Percentiles rank a stretch among this genome's conserved stretches.
Evolutionary conservation across 2,329 filamentous ascomycete genomes (phyloP).

Genomic region (Microcyclospora pomicola): DNA sequence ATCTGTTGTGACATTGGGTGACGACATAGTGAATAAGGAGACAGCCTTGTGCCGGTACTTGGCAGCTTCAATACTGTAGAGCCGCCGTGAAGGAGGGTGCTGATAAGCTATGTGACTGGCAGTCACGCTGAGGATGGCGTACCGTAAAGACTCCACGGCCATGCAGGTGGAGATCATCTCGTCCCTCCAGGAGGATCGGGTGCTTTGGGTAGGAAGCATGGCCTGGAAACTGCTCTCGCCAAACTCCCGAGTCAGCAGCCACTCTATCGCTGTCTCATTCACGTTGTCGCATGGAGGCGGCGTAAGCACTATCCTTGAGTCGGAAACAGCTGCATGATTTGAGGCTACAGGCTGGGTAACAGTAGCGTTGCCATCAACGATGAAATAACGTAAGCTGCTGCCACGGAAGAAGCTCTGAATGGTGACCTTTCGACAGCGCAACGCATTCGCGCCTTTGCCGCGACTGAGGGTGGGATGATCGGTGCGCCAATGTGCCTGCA

Average conservation of each 20-base stretch:
- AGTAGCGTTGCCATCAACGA: too few species aligned
- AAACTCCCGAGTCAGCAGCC: background rate
- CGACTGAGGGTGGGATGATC: background rate
- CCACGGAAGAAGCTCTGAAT: constrained; percentile 1
- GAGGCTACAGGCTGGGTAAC: background rate
- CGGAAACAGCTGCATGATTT: background rate
- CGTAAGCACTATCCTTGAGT: background rate
- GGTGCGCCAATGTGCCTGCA: background rate
- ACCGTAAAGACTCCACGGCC: background rate
- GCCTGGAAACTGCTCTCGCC: background rate
- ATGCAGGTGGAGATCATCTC: background rate
- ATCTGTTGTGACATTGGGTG: background rate
- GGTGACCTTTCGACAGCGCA: background rate
- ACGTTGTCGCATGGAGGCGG: too few species aligned
- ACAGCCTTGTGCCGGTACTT: background rate
- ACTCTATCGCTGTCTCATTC: background rate
- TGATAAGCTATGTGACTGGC: background rate
- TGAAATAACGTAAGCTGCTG: background rate
- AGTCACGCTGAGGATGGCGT: constrained; percentile 1
- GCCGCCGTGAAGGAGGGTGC: background rate
- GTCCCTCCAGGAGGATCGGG: background rate
- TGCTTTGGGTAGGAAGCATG: background rate
- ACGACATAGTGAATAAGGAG: background rate
- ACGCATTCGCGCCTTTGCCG: background rate
- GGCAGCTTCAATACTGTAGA: background rate